phyloP scores from a whole-genome alignment of 1,284 basidiomycete genomes.

The Tremellales sp. region DNA sequence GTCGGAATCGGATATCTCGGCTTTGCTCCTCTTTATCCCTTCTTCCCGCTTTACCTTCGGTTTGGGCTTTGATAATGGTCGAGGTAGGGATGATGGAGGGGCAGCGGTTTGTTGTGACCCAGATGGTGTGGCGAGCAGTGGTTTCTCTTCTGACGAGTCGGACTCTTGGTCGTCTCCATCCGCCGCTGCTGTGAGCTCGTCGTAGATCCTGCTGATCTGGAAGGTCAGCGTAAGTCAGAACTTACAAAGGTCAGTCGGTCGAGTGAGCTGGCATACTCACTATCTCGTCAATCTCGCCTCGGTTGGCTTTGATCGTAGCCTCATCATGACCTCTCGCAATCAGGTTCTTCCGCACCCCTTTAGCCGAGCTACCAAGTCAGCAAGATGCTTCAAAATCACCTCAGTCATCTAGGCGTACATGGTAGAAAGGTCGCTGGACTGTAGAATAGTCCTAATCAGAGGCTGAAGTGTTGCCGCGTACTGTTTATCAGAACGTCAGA shows the following conservation, averaged over 20 bases:
- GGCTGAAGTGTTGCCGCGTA: slow-evolving; percentile 26
- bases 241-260: neutral
- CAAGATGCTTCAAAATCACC: neutral
- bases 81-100: slow-evolving; percentile 24
- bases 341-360: slow-evolving; percentile 44
- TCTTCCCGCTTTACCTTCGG: slow-evolving; percentile 15
- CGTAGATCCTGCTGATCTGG: slow-evolving; percentile 43
- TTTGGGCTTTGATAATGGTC: slow-evolving; percentile 14
- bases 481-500: slow-evolving; percentile 7
- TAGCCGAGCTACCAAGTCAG: slow-evolving; percentile 36
- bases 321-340: slow-evolving; percentile 37
- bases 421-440: slow-evolving; percentile 31
- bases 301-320: slow-evolving; percentile 35
- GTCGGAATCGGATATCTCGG: neutral
- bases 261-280: slow-evolving; percentile 18
- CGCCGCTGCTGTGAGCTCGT: slow-evolving; percentile 21
- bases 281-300: slow-evolving; percentile 39
- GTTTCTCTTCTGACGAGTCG: slow-evolving; percentile 14
- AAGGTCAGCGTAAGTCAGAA: neutral
- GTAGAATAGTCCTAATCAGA: slow-evolving; percentile 30
- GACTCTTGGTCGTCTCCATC: slow-evolving; percentile 5
- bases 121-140: slow-evolving; percentile 6
- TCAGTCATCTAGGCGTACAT: slow-evolving; percentile 23
- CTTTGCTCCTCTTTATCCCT: slow-evolving; percentile 3
- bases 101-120: slow-evolving; percentile 8